These are phyloP conservation scores for Naumovozyma castellii DNA, from an alignment of 805 yeast genomes.

Conservation along the genomic window DNA sequence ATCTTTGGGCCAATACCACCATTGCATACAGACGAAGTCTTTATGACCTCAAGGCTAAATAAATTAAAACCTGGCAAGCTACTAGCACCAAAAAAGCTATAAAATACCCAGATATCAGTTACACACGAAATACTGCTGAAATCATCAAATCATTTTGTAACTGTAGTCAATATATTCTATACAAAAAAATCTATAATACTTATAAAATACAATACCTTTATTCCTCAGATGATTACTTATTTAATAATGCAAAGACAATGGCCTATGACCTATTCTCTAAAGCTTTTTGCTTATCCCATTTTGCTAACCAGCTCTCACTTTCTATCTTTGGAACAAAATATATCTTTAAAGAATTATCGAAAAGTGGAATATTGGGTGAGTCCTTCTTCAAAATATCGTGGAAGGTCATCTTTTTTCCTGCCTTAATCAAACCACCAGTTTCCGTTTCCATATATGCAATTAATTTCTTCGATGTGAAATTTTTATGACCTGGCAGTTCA, in stretches of 20 bases:
- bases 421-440: slow-evolving; percentile 75
- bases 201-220: not conserved
- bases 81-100: slow-evolving; percentile 28
- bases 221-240: too few species aligned
- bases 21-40: slow-evolving; percentile 59
- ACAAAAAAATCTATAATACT: not conserved
- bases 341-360: slow-evolving; percentile 62
- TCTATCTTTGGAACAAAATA: slow-evolving; percentile 72
- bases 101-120: not conserved
- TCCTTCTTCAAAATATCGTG: slow-evolving; percentile 54
- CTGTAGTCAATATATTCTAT: too few species aligned
- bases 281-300: slow-evolving; percentile 57
- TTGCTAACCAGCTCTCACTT: slow-evolving; percentile 52
- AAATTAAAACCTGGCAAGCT: slow-evolving; percentile 47
- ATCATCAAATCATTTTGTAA: too few species aligned
- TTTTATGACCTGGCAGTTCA: slow-evolving; percentile 45
- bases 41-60: slow-evolving; percentile 38
- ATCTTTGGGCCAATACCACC: slow-evolving; percentile 72
- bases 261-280: slow-evolving; percentile 38
- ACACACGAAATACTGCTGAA: too few species aligned
- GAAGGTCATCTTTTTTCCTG: slow-evolving; percentile 67
- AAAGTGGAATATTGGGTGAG: slow-evolving; percentile 60
- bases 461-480: slow-evolving; percentile 49
- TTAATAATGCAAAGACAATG: too few species aligned
- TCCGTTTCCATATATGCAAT: slow-evolving; percentile 76